Evolutionary conservation across 805 yeast species (phyloP).

Genomic region (Pichia nanzhaoensis): DNA sequence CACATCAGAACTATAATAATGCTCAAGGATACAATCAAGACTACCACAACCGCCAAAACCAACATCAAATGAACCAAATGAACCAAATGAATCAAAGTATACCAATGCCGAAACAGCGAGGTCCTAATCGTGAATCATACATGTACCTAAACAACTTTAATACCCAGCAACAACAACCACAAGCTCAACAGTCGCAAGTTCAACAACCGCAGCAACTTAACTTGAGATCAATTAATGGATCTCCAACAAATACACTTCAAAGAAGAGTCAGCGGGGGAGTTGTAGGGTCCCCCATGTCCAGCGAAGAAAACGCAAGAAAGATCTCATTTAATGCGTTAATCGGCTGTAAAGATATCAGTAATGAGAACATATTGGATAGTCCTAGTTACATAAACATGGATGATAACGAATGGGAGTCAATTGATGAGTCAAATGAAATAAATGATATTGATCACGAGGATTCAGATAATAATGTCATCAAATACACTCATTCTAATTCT

Average conservation of each 20-base stretch:
- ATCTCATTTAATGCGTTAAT: constrained; percentile 21
- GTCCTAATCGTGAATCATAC: constrained; percentile 7
- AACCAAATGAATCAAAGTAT: not conserved
- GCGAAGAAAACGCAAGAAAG: constrained; percentile 13
- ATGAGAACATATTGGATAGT: not conserved
- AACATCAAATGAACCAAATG: not conserved
- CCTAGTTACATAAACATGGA: too few species aligned
- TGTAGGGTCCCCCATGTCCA: constrained; percentile 21
- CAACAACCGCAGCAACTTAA: constrained; percentile 5
- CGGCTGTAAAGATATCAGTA: constrained; percentile 5
- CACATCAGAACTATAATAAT: too few species aligned
- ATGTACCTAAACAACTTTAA: constrained; percentile 8
- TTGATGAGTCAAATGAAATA: constrained; percentile 13
- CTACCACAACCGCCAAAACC: not conserved
- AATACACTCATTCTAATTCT: constrained; percentile 1
- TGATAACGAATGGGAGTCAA: constrained; percentile 10
- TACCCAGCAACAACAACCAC: constrained; percentile 10
- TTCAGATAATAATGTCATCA: not conserved
- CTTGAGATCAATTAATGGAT: constrained; percentile 1
- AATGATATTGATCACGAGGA: not conserved
- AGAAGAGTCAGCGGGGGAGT: constrained; percentile 13
- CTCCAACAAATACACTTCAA: constrained; percentile 2
- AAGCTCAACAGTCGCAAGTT: constrained; percentile 7
- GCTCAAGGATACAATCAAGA: too few species aligned
- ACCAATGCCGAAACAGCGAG: not conserved